A percentile compares a stretch with the other conserved stretches of the same genome.
These are phyloP conservation scores for Zizania palustris DNA, from an alignment of 202 grass and related monocot genomes.

Conservation along the genomic window DNA sequence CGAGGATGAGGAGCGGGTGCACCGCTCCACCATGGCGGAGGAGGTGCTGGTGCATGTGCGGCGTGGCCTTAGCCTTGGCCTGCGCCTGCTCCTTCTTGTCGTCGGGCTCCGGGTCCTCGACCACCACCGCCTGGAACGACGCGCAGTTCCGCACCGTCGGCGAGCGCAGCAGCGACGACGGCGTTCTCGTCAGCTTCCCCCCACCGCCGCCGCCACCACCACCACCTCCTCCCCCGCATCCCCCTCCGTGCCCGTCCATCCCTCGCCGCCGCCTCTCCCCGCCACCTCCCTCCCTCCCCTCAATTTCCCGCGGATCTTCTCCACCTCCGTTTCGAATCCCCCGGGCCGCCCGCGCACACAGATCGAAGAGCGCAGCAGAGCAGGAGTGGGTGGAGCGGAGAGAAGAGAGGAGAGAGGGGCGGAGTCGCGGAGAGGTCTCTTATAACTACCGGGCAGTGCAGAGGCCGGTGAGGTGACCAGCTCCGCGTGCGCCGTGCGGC, in stretches of 20 bases:
- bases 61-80: conserved; percentile 44
- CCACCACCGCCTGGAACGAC: conserved; percentile 70
- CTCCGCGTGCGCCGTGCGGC: conserved; percentile 33
- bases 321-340: conserved; percentile 12
- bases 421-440: conserved; percentile 25
- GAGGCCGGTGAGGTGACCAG: conserved; percentile 43
- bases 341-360: conserved; percentile 8
- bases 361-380: conserved; percentile 37
- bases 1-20: conserved; percentile 47
- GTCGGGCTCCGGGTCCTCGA: conserved; percentile 71
- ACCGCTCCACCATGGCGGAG: background rate
- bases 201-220: conserved; percentile 21
- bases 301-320: conserved; percentile 45
- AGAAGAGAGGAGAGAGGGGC: conserved; percentile 39
- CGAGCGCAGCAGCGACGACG: conserved; percentile 86
- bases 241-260: conserved; percentile 65
- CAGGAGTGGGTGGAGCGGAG: conserved; percentile 38
- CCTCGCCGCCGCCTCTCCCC: conserved; percentile 31
- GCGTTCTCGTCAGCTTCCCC: conserved; percentile 77
- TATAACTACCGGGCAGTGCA: conserved; percentile 37
- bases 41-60: conserved; percentile 32
- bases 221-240: background rate
- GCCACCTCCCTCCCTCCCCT: conserved; percentile 30
- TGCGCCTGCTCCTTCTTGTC: conserved; percentile 58
- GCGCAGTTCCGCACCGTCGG: conserved; percentile 73